Percentiles rank a stretch among this genome's conserved stretches.
Conservation (phyloP, 495 filamentous ascomycete genomes). For the Lophiotrema nucula region DNA sequence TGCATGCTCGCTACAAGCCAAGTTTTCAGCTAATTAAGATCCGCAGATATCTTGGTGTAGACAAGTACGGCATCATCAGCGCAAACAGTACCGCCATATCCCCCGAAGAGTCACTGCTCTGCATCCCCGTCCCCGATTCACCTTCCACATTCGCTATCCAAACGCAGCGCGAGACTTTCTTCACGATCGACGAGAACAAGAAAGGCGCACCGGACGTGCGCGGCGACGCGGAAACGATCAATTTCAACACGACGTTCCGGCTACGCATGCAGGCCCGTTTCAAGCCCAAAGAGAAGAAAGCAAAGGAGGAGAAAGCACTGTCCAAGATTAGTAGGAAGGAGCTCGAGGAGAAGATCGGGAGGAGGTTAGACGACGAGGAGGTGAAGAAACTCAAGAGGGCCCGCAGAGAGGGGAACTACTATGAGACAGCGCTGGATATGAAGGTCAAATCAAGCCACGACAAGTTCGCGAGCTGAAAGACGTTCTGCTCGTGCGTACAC, state of each 20-base stretch:
- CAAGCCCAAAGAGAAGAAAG: conserved; percentile 75
- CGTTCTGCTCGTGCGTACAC: no score
- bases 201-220: conserved; percentile 47
- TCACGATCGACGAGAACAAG: conserved; percentile 38
- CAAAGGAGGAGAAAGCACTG: conserved; percentile 73
- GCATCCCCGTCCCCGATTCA: conserved; percentile 35
- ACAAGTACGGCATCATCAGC: conserved; percentile 74
- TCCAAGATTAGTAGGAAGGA: conserved; percentile 86
- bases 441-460: conserved; percentile 96
- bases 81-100: conserved; percentile 78
- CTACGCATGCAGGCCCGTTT: conserved; percentile 94
- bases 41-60: conserved; percentile 70
- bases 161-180: conserved; percentile 39
- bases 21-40: background rate
- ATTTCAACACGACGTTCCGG: conserved; percentile 72
- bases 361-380: conserved; percentile 78
- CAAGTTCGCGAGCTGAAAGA: conserved; percentile 69
- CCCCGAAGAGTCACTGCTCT: conserved; percentile 72
- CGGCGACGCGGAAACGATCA: conserved; percentile 71
- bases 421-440: conserved; percentile 83
- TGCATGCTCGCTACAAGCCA: background rate
- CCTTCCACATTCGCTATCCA: conserved; percentile 37
- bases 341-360: conserved; percentile 77
- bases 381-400: conserved; percentile 79
- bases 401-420: conserved; percentile 81